Evolutionary conservation across 768 basidiomycete genomes (phyloP).

Genomic region (Pilatotrama ljubarskyi): DNA sequence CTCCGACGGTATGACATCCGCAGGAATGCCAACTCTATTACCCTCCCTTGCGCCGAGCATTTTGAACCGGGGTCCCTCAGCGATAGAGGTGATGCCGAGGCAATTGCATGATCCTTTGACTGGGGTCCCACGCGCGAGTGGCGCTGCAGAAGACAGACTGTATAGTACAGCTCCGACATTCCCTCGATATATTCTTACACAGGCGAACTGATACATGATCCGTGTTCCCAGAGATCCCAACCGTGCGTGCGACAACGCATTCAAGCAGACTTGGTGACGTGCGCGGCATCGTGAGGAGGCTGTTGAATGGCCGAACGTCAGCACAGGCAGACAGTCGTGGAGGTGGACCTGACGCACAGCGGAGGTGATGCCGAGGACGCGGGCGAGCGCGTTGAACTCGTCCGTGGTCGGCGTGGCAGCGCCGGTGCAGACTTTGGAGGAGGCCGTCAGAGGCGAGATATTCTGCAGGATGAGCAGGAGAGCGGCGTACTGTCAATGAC

Average conservation of each 20-base stretch:
- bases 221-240: not conserved
- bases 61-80: too few species aligned
- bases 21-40: too few species aligned
- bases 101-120: not conserved
- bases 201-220: conserved; percentile 6
- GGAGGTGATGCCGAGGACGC: conserved; percentile 28
- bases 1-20: too few species aligned
- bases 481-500: conserved; percentile 51
- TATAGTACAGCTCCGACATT: conserved; percentile 16
- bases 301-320: not conserved
- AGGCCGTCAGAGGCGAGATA: not conserved
- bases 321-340: not conserved
- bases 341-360: conserved; percentile 16
- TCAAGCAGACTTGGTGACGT: conserved; percentile 20
- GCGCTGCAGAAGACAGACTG: not conserved
- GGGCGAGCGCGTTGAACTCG: conserved; percentile 33
- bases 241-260: not conserved
- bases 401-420: conserved; percentile 22
- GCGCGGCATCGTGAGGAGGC: conserved; percentile 33
- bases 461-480: not conserved
- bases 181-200: conserved; percentile 9
- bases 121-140: not conserved
- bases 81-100: too few species aligned
- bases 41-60: too few species aligned
- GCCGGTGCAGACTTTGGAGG: conserved; percentile 30